Evolutionary conservation across 768 basidiomycete genomes (phyloP).

Genomic region (Calocybe indica): DNA sequence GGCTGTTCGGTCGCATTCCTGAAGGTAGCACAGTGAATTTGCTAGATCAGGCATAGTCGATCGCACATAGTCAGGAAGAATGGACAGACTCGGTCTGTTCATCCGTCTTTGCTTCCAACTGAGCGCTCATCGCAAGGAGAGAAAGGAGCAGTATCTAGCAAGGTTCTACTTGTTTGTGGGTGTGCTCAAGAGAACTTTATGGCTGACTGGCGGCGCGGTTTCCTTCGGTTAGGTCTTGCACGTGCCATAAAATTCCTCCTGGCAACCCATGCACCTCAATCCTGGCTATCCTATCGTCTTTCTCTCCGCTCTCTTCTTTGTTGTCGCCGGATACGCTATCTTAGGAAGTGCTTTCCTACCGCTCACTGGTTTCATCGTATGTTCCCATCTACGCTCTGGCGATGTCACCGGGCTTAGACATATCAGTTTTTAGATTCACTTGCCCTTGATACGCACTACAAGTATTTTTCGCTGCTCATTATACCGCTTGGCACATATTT

Average conservation of each 20-base stretch:
- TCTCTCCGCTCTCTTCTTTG: constrained; percentile 46
- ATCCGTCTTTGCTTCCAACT: constrained; percentile 8
- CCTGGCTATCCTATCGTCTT: constrained; percentile 43
- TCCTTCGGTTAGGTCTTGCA: too few species aligned
- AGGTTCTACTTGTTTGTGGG: too few species aligned
- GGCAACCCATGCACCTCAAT: constrained; percentile 7
- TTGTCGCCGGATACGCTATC: constrained; percentile 53
- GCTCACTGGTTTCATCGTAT: constrained; percentile 41
- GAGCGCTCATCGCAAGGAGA: constrained; percentile 20
- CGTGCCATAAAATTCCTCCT: too few species aligned
- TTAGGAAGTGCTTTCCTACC: constrained; percentile 64
- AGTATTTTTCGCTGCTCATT: constrained; percentile 75
- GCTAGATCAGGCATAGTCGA: constrained; percentile 23
- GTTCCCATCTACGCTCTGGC: constrained; percentile 15
- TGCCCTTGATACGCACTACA: constrained; percentile 79
- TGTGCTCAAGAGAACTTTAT: too few species aligned
- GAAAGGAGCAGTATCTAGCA: constrained; percentile 28
- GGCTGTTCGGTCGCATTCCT: too few species aligned
- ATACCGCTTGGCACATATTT: constrained; percentile 83
- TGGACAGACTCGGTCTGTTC: constrained; percentile 29
- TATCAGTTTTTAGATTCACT: constrained; percentile 58
- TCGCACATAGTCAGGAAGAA: constrained; percentile 8
- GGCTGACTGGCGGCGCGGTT: constrained; percentile 10
- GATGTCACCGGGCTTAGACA: background rate
- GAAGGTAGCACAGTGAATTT: constrained; percentile 7